Conservation (phyloP, 805 yeast species). For the Candida patagonica region DNA sequence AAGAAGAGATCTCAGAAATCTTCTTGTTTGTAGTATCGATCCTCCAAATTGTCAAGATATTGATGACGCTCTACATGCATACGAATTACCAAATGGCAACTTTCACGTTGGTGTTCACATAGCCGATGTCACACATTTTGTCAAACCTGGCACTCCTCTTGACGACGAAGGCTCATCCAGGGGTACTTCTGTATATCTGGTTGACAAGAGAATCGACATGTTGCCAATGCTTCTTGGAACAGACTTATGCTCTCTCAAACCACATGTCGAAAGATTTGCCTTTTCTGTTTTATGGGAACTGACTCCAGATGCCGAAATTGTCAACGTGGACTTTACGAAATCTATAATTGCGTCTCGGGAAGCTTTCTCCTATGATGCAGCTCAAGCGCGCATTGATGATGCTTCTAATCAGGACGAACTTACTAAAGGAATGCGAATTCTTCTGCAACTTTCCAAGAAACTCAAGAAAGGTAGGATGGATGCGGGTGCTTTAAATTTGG, state of each 20-base stretch:
- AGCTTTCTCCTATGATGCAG: slow-evolving; percentile 90
- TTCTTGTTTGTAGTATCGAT: slow-evolving; percentile 88
- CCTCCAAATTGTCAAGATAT: slow-evolving; percentile 98
- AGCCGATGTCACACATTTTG: slow-evolving; percentile 98
- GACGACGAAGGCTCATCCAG: slow-evolving; percentile 95
- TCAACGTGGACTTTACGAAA: slow-evolving; percentile 69
- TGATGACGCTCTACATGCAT: slow-evolving; percentile 95
- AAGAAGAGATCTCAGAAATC: slow-evolving; percentile 80
- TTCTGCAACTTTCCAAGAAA: slow-evolving; percentile 70
- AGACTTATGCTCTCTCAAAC: slow-evolving; percentile 87
- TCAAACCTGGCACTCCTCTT: slow-evolving; percentile 81
- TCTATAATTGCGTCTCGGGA: slow-evolving; percentile 85
- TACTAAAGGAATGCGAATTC: slow-evolving; percentile 79
- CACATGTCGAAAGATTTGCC: slow-evolving; percentile 92
- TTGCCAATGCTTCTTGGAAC: slow-evolving; percentile 92
- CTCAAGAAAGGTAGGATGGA: slow-evolving; percentile 78
- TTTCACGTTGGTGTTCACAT: slow-evolving; percentile 98
- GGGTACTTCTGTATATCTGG: slow-evolving; percentile 94
- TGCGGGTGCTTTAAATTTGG: slow-evolving; percentile 93
- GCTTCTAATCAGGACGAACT: slow-evolving; percentile 63
- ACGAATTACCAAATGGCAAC: slow-evolving; percentile 77
- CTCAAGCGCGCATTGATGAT: slow-evolving; percentile 88
- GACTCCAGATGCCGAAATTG: slow-evolving; percentile 76
- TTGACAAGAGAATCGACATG: slow-evolving; percentile 98
- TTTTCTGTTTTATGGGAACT: slow-evolving; percentile 95